Base-by-base conservation (phyloP, 345 rosid genomes). In the Hevea brasiliensis region DNA sequence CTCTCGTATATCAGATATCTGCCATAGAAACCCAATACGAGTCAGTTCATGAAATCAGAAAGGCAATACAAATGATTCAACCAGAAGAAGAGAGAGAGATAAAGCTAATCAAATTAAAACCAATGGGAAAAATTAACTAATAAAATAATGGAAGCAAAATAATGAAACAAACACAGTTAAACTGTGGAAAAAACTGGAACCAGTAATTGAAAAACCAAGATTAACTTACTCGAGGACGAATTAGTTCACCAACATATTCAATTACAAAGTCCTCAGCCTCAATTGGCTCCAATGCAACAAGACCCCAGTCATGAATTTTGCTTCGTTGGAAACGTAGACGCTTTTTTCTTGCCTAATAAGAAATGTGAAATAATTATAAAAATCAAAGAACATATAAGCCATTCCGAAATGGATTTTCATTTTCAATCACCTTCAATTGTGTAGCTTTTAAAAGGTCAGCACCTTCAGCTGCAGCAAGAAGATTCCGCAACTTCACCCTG, bases 291-390 rank as follows among this genome's bases (percentile, higher is more conserved):
- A 87, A 82, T 3, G 98, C 98, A 72, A 93, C 83, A 80, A 96
- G 92, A 84, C 99, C 99, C 99, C 99, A 96, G 77, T 93, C 99
- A 80, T 96, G 99, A 78, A 96, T 96, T 74, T 88, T 96, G 84
- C 98, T 96, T 59, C 91, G 85, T 79, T 96, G 98, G 82, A 96
- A 96, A 78, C 93, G 84, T 61, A 96, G 81, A 15, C 81, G 91
- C 72, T 96, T 96, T 85, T 96, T 96, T 77, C 99, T 91, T 56
- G 97, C 98, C 99, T 96, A 77, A 62, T 14, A 26, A 68, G 73
- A 67, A 78, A 77, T 41, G 77, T 42, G 45, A 60, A 66, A 70
- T 53, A 45, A 15, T 41, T 37, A 26, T 10, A 73, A 41, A 7
- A 27, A 62, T 70, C 40, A 73, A 66, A 76, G 9, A 20, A 23